phyloP scores from a whole-genome alignment of 2,329 filamentous ascomycete genomes.

The Botrytis byssoidea region DNA sequence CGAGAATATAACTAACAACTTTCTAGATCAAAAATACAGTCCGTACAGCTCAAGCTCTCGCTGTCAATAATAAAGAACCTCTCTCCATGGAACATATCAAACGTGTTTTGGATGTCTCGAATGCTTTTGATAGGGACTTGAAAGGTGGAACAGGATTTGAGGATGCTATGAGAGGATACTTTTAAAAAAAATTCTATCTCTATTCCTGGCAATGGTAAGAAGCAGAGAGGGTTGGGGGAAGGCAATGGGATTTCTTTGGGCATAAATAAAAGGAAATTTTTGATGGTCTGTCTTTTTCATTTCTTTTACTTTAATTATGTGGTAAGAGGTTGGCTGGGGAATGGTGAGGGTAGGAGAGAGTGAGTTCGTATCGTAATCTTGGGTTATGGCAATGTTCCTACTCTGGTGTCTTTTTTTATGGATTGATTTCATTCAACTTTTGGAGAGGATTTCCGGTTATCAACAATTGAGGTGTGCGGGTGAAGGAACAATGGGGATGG shows the following conservation, averaged over 20 bases:
- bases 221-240: too few relatives aligned
- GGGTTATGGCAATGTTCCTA: not conserved
- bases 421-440: not conserved
- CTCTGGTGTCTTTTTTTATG: not conserved
- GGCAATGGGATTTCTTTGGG: not conserved
- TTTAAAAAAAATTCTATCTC: slow-evolving; percentile 25
- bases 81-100: slow-evolving; percentile 78
- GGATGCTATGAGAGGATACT: slow-evolving; percentile 82
- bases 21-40: slow-evolving; percentile 79
- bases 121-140: slow-evolving; percentile 79
- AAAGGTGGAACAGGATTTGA: slow-evolving; percentile 77
- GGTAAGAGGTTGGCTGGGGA: too few relatives aligned
- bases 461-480: not conserved
- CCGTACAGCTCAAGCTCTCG: slow-evolving; percentile 77
- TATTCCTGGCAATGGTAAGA: not conserved
- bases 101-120: slow-evolving; percentile 78
- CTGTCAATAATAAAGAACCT: slow-evolving; percentile 68
- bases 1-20: not conserved
- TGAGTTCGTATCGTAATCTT: not conserved
- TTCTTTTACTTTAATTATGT: not conserved
- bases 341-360: too few relatives aligned
- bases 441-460: not conserved
- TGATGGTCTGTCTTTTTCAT: not conserved
- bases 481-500: not conserved
- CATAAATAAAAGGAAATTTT: slow-evolving; percentile 2